Conservation (phyloP, 73 alveolate species). For the Tetrahymena malaccensis region DNA sequence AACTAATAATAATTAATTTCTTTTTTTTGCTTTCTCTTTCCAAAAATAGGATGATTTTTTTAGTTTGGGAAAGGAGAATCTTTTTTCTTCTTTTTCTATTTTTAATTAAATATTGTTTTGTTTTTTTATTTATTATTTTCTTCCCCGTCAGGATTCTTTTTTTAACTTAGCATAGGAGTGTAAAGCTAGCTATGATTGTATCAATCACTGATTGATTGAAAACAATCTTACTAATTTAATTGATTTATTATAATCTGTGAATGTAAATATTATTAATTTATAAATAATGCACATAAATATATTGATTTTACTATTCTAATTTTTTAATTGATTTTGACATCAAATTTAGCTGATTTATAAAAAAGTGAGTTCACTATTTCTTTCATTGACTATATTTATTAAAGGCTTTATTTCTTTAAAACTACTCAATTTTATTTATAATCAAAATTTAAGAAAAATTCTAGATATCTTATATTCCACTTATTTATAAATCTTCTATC, state of each 20-base stretch:
- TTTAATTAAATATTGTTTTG: neutral
- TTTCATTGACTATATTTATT: neutral
- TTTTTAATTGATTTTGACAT: neutral
- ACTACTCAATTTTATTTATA: neutral
- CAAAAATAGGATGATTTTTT: neutral
- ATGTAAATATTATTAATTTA: neutral
- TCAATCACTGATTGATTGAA: neutral
- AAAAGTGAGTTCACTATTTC: neutral
- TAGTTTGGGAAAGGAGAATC: neutral
- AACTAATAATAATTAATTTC: neutral
- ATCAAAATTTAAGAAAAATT: neutral
- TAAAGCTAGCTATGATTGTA: neutral
- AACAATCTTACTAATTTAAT: neutral
- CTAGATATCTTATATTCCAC: neutral
- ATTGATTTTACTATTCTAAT: neutral
- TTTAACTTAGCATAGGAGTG: neutral
- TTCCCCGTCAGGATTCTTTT: neutral
- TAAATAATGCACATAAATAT: neutral
- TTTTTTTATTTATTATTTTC: neutral
- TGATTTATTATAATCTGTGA: neutral
- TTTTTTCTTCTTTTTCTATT: neutral
- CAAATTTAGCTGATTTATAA: neutral
- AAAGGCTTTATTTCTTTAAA: neutral
- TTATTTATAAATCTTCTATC: neutral
- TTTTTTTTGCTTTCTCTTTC: neutral